These are phyloP conservation scores for Ricinus communis DNA, from an alignment of 345 rosid genomes.

Conservation along the genomic window DNA sequence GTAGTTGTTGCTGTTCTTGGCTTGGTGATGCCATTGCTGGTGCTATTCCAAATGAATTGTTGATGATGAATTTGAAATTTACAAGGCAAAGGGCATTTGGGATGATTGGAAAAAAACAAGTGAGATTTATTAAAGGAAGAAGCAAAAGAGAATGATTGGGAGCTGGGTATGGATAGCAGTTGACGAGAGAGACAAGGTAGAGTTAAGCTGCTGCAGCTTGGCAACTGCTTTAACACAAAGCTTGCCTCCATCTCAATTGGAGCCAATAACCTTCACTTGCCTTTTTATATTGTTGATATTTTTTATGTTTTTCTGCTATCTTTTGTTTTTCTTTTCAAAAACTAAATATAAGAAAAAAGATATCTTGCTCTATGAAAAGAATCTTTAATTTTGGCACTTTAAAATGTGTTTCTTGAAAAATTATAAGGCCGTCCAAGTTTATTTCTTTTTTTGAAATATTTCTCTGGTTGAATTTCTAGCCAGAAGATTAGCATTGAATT, in stretches of 20 bases:
- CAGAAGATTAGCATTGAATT: too few relatives aligned
- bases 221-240: conserved; percentile 45
- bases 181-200: conserved; percentile 22
- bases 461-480: too few relatives aligned
- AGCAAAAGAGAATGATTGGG: conserved; percentile 32
- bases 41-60: conserved; percentile 29
- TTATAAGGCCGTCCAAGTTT: too few relatives aligned
- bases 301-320: not conserved
- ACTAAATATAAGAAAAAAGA: too few relatives aligned
- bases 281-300: not conserved
- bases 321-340: not conserved
- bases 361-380: too few relatives aligned
- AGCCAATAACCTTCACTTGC: not conserved
- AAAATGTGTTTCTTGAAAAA: not conserved
- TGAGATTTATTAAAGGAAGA: conserved; percentile 35
- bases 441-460: too few relatives aligned
- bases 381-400: not conserved
- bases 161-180: conserved; percentile 10
- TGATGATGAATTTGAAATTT: conserved; percentile 14
- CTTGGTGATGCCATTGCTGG: conserved; percentile 20
- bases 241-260: conserved; percentile 20
- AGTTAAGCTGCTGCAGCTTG: conserved; percentile 36
- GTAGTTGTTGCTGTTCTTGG: conserved; percentile 25
- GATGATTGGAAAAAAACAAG: conserved; percentile 22
- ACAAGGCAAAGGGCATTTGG: conserved; percentile 14